Evolutionary conservation across 768 basidiomycete genomes (phyloP).

Genomic region (Tylopilus plumbeoviolaceoides): DNA sequence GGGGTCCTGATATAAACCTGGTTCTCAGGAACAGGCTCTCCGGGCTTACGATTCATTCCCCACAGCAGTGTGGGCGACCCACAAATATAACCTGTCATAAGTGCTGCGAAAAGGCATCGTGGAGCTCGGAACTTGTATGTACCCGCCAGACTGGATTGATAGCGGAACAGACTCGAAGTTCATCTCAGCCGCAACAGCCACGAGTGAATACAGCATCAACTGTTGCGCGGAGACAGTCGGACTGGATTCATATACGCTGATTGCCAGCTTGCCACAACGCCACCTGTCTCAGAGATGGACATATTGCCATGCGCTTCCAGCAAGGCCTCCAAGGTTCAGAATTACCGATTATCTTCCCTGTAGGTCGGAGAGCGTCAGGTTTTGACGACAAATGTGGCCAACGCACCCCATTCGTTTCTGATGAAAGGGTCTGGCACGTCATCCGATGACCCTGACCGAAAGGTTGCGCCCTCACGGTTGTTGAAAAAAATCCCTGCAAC

Average conservation of each 20-base stretch:
- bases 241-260: conserved; percentile 17
- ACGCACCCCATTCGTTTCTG: conserved; percentile 11
- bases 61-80: conserved; percentile 11
- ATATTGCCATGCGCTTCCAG: conserved; percentile 20
- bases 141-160: conserved; percentile 1
- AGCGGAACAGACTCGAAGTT: conserved; percentile 12
- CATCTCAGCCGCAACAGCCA: conserved; percentile 18
- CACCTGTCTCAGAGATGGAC: conserved; percentile 14
- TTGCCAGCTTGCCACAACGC: conserved; percentile 19
- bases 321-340: conserved; percentile 13
- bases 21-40: conserved; percentile 15
- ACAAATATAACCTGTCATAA: conserved; percentile 20
- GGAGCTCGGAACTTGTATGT: conserved; percentile 17
- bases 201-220: background rate
- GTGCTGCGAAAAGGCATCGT: conserved; percentile 13
- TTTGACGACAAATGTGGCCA: conserved; percentile 15
- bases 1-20: conserved; percentile 13
- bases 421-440: background rate
- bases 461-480: too few species aligned
- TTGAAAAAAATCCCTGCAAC: background rate
- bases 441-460: conserved; percentile 8
- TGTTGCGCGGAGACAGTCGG: background rate
- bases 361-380: conserved; percentile 8
- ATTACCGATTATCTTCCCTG: conserved; percentile 11
- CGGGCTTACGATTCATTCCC: conserved; percentile 9